phyloP scores from a whole-genome alignment of 495 filamentous ascomycete species.

The Talaromyces wortmannii region DNA sequence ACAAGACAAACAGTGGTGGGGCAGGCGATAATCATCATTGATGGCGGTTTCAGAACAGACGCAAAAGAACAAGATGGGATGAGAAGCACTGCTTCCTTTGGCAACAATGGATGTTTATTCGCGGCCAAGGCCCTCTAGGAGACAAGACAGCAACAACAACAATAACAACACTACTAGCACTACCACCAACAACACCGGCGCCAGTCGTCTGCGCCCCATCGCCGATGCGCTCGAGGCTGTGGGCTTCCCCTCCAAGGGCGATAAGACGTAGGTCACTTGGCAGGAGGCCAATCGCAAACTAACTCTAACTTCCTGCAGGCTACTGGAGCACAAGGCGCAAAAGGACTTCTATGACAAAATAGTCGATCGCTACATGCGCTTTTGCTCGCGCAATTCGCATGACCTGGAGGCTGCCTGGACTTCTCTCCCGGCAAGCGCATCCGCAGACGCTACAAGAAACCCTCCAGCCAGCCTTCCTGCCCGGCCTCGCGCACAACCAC shows the following conservation, averaged over 20 bases:
- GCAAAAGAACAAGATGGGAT: too few species aligned
- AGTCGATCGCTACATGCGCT: constrained; percentile 76
- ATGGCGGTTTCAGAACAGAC: too few species aligned
- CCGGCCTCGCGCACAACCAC: constrained; percentile 8
- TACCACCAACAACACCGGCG: neutral
- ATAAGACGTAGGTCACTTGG: constrained; percentile 51
- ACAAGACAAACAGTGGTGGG: too few species aligned
- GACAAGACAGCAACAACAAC: neutral
- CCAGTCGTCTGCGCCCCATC: constrained; percentile 66
- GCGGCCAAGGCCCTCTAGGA: neutral
- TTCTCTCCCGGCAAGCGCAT: constrained; percentile 46
- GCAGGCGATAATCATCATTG: too few species aligned
- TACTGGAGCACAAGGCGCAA: constrained; percentile 69
- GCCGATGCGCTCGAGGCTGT: constrained; percentile 70
- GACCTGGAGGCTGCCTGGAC: constrained; percentile 69
- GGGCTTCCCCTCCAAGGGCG: constrained; percentile 84
- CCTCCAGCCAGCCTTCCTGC: constrained; percentile 23
- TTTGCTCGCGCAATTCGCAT: constrained; percentile 67
- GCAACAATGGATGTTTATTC: neutral
- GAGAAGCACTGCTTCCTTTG: too few species aligned
- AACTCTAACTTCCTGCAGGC: constrained; percentile 38
- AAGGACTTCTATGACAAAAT: constrained; percentile 82
- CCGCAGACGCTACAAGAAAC: constrained; percentile 32
- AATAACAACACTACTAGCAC: neutral
- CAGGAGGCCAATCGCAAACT: constrained; percentile 1